Conservation (phyloP, 345 rosid genomes). For the Cardamine chenopodiifolia region DNA sequence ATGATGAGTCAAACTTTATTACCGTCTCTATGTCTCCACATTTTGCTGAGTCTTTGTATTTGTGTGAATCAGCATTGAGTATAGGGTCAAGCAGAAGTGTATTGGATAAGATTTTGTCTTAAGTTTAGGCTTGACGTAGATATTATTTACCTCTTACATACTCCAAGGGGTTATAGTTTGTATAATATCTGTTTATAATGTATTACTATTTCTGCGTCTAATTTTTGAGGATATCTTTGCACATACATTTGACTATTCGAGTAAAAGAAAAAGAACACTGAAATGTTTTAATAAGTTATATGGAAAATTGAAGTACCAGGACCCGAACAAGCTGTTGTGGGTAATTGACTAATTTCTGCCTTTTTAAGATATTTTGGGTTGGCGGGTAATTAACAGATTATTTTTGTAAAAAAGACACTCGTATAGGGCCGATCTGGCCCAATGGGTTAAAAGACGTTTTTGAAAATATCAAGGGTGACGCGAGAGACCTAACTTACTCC, state of each 20-base stretch:
- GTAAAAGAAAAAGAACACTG: no score
- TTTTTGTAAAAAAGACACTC: neutral
- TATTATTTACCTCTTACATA: neutral
- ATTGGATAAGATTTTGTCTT: neutral
- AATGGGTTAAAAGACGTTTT: neutral
- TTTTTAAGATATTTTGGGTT: no score
- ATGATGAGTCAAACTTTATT: neutral
- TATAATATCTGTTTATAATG: slow-evolving; percentile 1
- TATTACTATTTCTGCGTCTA: neutral
- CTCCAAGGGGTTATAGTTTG: neutral
- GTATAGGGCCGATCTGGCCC: neutral
- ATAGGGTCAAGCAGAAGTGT: slow-evolving; percentile 10
- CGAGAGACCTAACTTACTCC: slow-evolving; percentile 30
- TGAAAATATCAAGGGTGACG: slow-evolving; percentile 1
- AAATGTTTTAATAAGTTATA: no score
- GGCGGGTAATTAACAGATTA: neutral
- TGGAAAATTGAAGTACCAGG: no score
- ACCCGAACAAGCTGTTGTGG: no score
- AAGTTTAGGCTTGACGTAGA: neutral
- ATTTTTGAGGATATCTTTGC: no score
- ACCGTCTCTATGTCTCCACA: slow-evolving; percentile 1
- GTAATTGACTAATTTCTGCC: no score
- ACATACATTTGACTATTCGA: no score
- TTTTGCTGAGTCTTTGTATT: slow-evolving; percentile 20
- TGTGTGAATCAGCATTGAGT: slow-evolving; percentile 26